Conservation (phyloP, 1,284 basidiomycete genomes). For the Chondrostereum purpureum region DNA sequence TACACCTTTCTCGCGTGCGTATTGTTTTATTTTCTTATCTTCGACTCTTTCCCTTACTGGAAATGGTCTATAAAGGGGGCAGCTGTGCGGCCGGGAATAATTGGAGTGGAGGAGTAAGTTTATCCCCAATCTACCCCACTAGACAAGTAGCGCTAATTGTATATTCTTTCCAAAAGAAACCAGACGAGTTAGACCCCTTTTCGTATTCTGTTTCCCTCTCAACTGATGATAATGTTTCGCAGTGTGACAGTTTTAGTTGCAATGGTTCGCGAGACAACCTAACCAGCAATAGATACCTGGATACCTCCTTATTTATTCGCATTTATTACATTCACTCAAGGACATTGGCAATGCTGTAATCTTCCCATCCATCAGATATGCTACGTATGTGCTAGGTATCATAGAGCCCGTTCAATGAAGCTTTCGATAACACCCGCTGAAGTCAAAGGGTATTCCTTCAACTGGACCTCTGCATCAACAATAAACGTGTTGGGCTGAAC, state of each 20-base stretch:
- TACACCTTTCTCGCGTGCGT: conserved; percentile 16
- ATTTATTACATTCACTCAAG: too few relatives aligned
- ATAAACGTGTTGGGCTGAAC: conserved; percentile 75
- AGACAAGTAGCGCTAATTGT: too few relatives aligned
- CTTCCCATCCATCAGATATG: too few relatives aligned
- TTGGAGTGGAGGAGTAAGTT: conserved; percentile 65
- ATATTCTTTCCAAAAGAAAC: conserved; percentile 41
- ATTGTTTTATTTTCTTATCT: background rate
- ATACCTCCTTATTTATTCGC: too few relatives aligned
- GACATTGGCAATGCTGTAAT: too few relatives aligned
- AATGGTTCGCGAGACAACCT: conserved; percentile 31
- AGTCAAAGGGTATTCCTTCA: conserved; percentile 74
- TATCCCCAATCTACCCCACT: conserved; percentile 5
- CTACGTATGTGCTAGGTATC: conserved; percentile 12
- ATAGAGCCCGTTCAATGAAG: conserved; percentile 69
- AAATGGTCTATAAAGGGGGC: conserved; percentile 42
- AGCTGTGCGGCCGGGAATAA: conserved; percentile 58
- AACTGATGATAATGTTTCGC: conserved; percentile 17
- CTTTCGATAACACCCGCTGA: conserved; percentile 70
- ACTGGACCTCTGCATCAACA: conserved; percentile 53
- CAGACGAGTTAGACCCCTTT: conserved; percentile 57
- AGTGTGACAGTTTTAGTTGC: conserved; percentile 42
- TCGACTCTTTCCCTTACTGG: conserved; percentile 27
- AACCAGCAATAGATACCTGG: too few relatives aligned
- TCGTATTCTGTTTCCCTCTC: conserved; percentile 15